Evolutionary conservation across 2,329 filamentous ascomycete genomes (phyloP).

Genomic region (Mollisia scopiformis): DNA sequence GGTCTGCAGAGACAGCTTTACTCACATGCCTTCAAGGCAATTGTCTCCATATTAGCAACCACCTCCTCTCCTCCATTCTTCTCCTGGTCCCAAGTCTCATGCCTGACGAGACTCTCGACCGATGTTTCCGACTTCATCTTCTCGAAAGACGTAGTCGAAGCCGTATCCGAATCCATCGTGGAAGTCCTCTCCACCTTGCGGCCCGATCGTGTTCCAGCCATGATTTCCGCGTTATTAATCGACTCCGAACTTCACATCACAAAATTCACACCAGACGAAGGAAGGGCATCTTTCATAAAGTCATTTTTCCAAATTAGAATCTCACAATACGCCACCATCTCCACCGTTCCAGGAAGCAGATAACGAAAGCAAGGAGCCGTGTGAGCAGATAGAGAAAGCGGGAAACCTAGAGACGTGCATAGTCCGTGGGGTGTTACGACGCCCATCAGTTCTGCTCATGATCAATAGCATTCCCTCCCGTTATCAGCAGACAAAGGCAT

Average conservation of each 20-base stretch:
- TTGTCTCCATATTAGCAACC: conserved; percentile 19
- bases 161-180: conserved; percentile 1
- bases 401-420: not conserved
- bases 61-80: conserved; percentile 2
- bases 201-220: conserved; percentile 5
- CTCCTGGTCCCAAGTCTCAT: conserved; percentile 11
- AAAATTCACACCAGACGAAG: not conserved
- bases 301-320: not conserved
- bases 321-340: not conserved
- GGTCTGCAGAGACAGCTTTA: too few species aligned
- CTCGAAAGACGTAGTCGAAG: conserved; percentile 9
- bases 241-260: not conserved
- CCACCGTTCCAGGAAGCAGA: not conserved
- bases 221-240: conserved; percentile 30
- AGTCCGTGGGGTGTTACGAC: not conserved
- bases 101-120: conserved; percentile 11
- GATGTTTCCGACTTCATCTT: conserved; percentile 1
- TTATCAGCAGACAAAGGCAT: conserved; percentile 4
- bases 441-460: not conserved
- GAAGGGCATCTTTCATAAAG: not conserved
- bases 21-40: conserved; percentile 17
- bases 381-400: not conserved
- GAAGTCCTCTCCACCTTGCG: conserved; percentile 4
- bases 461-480: conserved; percentile 1
- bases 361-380: not conserved